Evolutionary conservation across 2,329 filamentous ascomycete genomes (phyloP).

Genomic region (Exophiala viscosa): DNA sequence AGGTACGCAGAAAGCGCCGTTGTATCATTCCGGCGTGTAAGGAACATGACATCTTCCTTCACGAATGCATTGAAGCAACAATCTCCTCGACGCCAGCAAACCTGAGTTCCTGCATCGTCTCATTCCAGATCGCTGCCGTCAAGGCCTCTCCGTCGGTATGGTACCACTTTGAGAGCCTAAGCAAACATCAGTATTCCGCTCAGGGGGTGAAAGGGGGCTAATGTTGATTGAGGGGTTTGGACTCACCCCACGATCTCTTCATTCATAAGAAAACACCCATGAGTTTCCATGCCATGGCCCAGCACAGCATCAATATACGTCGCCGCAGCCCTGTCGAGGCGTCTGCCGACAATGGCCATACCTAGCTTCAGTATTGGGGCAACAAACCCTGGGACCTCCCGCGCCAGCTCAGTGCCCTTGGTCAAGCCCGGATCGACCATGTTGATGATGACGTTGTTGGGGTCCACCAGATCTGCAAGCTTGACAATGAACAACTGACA

Average conservation of each 20-base stretch:
- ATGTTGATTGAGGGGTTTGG: background rate
- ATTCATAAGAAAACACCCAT: conserved; percentile 50
- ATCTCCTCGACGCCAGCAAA: conserved; percentile 12
- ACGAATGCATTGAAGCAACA: background rate
- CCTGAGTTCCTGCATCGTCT: conserved; percentile 24
- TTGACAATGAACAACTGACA: conserved; percentile 37
- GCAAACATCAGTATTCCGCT: conserved; percentile 30
- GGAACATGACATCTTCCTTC: background rate
- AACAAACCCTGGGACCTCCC: conserved; percentile 28
- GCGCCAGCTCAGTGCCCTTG: conserved; percentile 42
- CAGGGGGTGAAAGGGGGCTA: background rate
- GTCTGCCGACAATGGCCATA: conserved; percentile 24
- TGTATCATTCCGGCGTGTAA: too few species aligned
- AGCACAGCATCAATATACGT: conserved; percentile 48
- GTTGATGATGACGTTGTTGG: conserved; percentile 45
- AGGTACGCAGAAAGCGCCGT: background rate
- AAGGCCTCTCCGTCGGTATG: conserved; percentile 33
- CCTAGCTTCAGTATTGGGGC: conserved; percentile 10
- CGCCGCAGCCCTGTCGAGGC: conserved; percentile 40
- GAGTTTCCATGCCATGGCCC: conserved; percentile 47
- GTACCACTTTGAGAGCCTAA: conserved; percentile 30
- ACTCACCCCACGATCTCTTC: conserved; percentile 48
- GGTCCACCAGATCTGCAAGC: conserved; percentile 35
- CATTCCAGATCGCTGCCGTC: conserved; percentile 37
- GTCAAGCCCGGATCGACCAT: conserved; percentile 46